These are phyloP conservation scores for Celoporthe dispersa DNA, from an alignment of 2,329 filamentous ascomycete species.

Conservation along the genomic window DNA sequence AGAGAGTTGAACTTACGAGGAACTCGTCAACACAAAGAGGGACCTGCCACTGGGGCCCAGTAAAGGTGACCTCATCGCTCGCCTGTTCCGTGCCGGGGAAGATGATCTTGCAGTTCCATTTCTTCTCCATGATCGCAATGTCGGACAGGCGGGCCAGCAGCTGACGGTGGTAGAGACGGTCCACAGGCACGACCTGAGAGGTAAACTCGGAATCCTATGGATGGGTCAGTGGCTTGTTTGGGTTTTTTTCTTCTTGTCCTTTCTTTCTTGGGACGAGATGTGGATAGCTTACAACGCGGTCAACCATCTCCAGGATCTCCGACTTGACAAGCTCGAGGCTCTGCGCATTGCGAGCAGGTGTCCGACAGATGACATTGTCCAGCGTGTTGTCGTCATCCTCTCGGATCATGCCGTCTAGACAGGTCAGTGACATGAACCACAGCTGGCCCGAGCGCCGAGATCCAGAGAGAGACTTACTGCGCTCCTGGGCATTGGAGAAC, in stretches of 20 bases:
- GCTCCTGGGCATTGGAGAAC: conserved; percentile 98
- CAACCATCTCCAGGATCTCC: conserved; percentile 99
- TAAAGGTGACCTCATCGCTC: conserved; percentile 94
- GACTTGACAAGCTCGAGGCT: conserved; percentile 97
- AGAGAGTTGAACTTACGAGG: conserved; percentile 58
- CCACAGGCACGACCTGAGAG: conserved; percentile 89
- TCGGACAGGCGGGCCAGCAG: conserved; percentile 85
- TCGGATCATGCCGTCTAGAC: conserved; percentile 73
- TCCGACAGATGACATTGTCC: conserved; percentile 98
- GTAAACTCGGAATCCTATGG: conserved; percentile 90
- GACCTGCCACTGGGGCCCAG: conserved; percentile 96
- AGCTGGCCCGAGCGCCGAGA: not conserved
- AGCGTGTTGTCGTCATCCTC: conserved; percentile 98
- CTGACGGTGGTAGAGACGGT: conserved; percentile 93
- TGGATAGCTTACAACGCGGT: conserved; percentile 73
- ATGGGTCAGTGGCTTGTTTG: conserved; percentile 20
- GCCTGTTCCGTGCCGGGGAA: conserved; percentile 98
- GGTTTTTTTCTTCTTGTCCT: not conserved
- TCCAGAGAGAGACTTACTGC: conserved; percentile 56
- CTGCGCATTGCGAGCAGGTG: conserved; percentile 93
- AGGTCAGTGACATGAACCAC: conserved; percentile 35
- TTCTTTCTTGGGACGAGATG: not conserved
- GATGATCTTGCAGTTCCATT: conserved; percentile 99
- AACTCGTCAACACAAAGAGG: conserved; percentile 96
- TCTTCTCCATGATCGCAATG: conserved; percentile 95